Percentiles rank a stretch among this genome's conserved stretches.
Conservation (phyloP, 2,329 filamentous ascomycete species). For the Tolypocladium paradoxum region DNA sequence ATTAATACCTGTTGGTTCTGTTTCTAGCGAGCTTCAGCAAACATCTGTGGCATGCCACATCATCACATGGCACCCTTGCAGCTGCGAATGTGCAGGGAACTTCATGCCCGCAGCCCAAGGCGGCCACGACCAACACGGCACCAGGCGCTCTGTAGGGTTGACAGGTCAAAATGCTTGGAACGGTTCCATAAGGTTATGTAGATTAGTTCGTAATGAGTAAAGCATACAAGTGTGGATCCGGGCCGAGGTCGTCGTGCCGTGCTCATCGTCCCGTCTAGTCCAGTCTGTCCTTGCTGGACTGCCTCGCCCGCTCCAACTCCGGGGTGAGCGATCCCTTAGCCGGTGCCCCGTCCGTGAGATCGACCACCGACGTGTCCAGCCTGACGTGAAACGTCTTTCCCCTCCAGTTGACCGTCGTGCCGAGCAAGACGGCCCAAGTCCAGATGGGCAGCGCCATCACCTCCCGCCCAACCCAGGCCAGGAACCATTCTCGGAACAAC, state of each 20-base stretch:
- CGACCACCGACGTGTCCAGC: constrained; percentile 68
- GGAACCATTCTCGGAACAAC: constrained; percentile 59
- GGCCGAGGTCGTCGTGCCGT: not conserved
- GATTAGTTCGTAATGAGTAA: not conserved
- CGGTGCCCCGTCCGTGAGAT: constrained; percentile 11
- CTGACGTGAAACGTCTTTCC: constrained; percentile 73
- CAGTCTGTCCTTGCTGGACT: constrained; percentile 14
- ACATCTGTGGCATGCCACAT: not conserved
- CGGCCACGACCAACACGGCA: too few relatives aligned
- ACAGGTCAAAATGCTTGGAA: not conserved
- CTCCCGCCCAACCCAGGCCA: constrained; percentile 80
- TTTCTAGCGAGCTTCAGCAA: not conserved
- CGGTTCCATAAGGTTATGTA: not conserved
- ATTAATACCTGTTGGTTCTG: too few relatives aligned
- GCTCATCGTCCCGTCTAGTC: constrained; percentile 6
- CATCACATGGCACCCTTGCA: not conserved
- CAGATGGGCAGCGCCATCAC: constrained; percentile 77
- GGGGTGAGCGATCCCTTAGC: constrained; percentile 7
- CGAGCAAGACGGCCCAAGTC: constrained; percentile 82
- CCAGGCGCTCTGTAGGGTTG: not conserved
- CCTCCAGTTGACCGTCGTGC: constrained; percentile 78
- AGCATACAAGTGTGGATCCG: not conserved
- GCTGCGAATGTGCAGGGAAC: not conserved
- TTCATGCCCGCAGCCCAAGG: too few relatives aligned
- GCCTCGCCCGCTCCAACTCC: constrained; percentile 11